Base-by-base conservation (phyloP, 345 rosid genomes). In the Rhizophora mangle region DNA sequence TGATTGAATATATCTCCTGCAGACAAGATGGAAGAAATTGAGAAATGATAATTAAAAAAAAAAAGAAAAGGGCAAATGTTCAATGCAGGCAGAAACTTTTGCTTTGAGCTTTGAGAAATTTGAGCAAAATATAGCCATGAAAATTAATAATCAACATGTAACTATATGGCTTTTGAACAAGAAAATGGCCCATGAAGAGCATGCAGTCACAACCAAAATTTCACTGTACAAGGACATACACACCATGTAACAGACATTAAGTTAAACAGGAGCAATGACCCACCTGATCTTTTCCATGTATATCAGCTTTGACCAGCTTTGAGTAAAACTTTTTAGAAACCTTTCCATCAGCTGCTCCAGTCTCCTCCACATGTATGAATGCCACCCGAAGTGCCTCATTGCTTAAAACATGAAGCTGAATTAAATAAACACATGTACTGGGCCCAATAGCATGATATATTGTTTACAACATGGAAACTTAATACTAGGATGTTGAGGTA, bases 201-300 rank as follows among this genome's bases (percentile, higher is more conserved):
- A 31, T 15, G 2, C 5, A 29, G 31, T 55, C 27, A 55, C 3
- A 60, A 46, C 27, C 8, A 47, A 26, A 26, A 34, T 32, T 34
- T 32, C 27, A 24, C 43, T 31, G 2, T 0, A 37, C 29, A 47
- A 26, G 20, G 63, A 72, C 10, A 49, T 62, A 34, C 46, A 65
- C 58, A 11, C 56, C 27, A 18, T 34, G 5, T 4, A 27, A 63
- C 36, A 64, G 43, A 73, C 10, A 16, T 64, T 31, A 6, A 30
- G 36, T 58, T 22, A 65, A 70, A 60, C 47, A 65, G 18, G 56
- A 29, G 34, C 53, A 26, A 63, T 11, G 21, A 58, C 30, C 37
- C 81, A 90, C 99, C 98, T 95, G 94, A 87, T 95, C 99, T 84
- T 95, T 95, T 86, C 99, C 99, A 76, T 95, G 82, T 74, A 89